A percentile compares a stretch with the other conserved stretches of the same genome.
Evolutionary conservation across 768 basidiomycete species (phyloP).

Genomic region (Mycena maculata): DNA sequence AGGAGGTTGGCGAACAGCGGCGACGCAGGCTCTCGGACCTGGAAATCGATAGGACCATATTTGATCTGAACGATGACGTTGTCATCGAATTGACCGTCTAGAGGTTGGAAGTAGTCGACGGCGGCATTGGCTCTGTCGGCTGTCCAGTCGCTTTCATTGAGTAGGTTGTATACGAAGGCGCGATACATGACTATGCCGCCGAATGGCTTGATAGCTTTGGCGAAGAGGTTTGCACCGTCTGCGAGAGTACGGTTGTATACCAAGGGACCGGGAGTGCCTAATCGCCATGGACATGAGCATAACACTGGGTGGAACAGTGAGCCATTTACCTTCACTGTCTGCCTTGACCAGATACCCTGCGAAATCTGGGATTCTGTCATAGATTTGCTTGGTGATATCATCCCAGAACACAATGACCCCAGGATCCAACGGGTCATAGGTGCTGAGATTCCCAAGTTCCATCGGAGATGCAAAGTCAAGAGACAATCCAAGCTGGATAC

Average conservation of each 20-base stretch:
- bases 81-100: constrained; percentile 34
- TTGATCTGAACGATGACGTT: constrained; percentile 35
- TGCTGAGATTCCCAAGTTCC: constrained; percentile 29
- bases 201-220: constrained; percentile 22
- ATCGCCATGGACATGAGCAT: constrained; percentile 16
- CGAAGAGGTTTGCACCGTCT: constrained; percentile 33
- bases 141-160: constrained; percentile 28
- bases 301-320: constrained; percentile 7
- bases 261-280: constrained; percentile 33
- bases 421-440: constrained; percentile 33
- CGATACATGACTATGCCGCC: constrained; percentile 34
- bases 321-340: constrained; percentile 30
- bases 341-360: constrained; percentile 36
- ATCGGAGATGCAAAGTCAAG: constrained; percentile 33
- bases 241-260: constrained; percentile 35
- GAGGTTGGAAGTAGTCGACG: constrained; percentile 30
- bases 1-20: constrained; percentile 33
- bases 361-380: constrained; percentile 29
- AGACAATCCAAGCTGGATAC: constrained; percentile 30
- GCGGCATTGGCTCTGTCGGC: constrained; percentile 33
- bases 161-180: constrained; percentile 34
- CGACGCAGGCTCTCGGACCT: constrained; percentile 33
- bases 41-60: constrained; percentile 34
- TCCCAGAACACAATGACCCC: constrained; percentile 31
- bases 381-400: constrained; percentile 28